Evolutionary conservation across 495 filamentous ascomycete species (phyloP), one percentile per base, ranked within the genome.

Genomic region (Penicillium longicatenatum): DNA sequence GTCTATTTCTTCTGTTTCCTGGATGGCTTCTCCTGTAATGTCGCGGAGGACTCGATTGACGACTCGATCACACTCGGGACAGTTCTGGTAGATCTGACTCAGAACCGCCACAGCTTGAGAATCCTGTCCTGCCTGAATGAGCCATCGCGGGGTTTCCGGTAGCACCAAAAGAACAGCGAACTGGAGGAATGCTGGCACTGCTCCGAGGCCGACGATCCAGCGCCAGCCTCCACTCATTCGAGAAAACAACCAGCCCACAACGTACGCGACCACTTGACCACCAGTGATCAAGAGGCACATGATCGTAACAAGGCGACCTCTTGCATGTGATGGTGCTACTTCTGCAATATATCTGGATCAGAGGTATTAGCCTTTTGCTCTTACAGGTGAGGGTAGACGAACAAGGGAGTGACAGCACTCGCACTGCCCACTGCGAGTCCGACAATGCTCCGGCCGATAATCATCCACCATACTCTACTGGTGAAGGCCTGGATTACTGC

Each of bases 201-300:
- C 90, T 3, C 93, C 93, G 10, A 97, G 73, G 0, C 93, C 93
- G 1, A 97, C 91, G 80, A 95, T 90, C 86, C 89, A 95, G 54
- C 92, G 76, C 93, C 93, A 97, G 20, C 88, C 91, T 14, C 82
- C 83, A 37, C 72, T 66, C 54, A 80, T 75, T n/a, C 79, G 76
- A 17, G 78, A 82, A 42, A 81, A 88, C 9, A 79, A 67, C 86
- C 84, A 95, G 2, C 84, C 91, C 39, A 90, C 73, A 22, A 92
- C 68, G 66, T 97, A 97, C 7, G 92, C 91, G 16, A 94, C 79
- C 2, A 96, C 88, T 69, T 96, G 92, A 1, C 93, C 93, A 17
- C 86, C 74, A 1, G 92, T 96, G 43, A 96, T 88, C 50, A 92
- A 89, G n/a, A 96, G 72, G 11, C 85, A 81, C 46, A 88, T 81